Evolutionary conservation across 2,329 filamentous ascomycete species (phyloP).

Genomic region (Aspergillaceae sp.): DNA sequence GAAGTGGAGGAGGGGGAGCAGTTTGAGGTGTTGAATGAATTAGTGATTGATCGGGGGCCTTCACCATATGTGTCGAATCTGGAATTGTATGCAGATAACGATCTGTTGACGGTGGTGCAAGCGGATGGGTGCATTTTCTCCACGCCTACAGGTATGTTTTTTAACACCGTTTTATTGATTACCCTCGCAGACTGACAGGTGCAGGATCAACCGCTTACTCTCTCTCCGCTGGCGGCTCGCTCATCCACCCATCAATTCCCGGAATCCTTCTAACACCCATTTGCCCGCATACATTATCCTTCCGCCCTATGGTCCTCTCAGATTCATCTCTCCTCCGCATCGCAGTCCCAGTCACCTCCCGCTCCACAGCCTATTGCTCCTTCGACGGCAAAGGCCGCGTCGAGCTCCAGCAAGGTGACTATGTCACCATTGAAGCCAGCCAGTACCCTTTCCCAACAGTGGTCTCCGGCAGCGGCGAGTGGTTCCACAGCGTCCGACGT

Average conservation of each 20-base stretch:
- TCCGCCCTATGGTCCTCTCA: constrained; percentile 94
- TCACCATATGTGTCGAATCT: constrained; percentile 95
- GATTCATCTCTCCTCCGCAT: constrained; percentile 90
- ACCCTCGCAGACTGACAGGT: constrained; percentile 2
- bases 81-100: constrained; percentile 90
- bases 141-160: constrained; percentile 66
- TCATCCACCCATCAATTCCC: constrained; percentile 94
- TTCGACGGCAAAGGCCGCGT: constrained; percentile 96
- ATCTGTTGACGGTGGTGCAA: constrained; percentile 89
- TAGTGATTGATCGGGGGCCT: constrained; percentile 94
- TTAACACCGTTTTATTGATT: not conserved
- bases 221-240: constrained; percentile 84
- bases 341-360: constrained; percentile 71
- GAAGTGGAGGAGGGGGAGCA: constrained; percentile 83
- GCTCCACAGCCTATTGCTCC: constrained; percentile 89
- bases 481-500: constrained; percentile 91
- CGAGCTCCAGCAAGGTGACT: constrained; percentile 85
- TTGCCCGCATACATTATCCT: constrained; percentile 92
- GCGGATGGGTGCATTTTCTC: constrained; percentile 97
- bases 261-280: constrained; percentile 95
- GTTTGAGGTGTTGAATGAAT: constrained; percentile 95
- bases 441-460: constrained; percentile 98
- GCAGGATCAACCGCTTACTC: constrained; percentile 82
- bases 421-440: constrained; percentile 90
- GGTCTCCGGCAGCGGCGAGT: constrained; percentile 78